Evolutionary conservation across 495 filamentous ascomycete genomes (phyloP), one percentile per base, ranked within the genome.

Genomic region (Trichoderma virens): DNA sequence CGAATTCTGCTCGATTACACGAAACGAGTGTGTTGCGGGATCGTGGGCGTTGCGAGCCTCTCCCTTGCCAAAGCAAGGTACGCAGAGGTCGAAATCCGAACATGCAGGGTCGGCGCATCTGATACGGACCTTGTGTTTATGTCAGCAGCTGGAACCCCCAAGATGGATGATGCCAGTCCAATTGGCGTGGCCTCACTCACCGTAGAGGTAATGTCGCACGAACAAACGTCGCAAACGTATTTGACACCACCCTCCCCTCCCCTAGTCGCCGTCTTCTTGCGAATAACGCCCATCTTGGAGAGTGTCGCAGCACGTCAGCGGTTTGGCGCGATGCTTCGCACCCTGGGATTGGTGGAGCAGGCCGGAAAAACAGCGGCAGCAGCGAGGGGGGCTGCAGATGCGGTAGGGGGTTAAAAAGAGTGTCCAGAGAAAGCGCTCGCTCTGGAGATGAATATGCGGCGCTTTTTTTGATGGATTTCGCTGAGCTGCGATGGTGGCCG

Each of bases 1-100:
- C 0, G 92, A 96, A 72, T 99, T 95, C 71, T 98, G 94, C 71
- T 99, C 94, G 69, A 98, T 97, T 60, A 99, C 94, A 68, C 89
- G 89, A 72, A 85, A 98, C 25, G 90, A 80, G 74, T 99, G 94
- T 4, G 90, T 88, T 2, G 82, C 78, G 41, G 93, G 93, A 66
- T 93, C 86, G 72, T 99, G 94, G 64, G 89, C 86, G 62, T 87
- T 87, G 62, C 90, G 90, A 60, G 82, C 80, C 62, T 87, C 81
- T 56, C 90, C 92, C 64, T 86, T 86, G 35, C 91, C 83, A 74
- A 99, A 99, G 74, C 94, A 99, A 65, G 89, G 86, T 28, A 99
- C 94, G 73, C 94, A 99, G 64, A 98, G 87, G 70, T 99, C 95
- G 73, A 97, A 99, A 68, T 98, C 94, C 71, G 85, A 88, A 74